Evolutionary conservation across 2,329 filamentous ascomycete species (phyloP), one percentile per base, ranked within the genome.

Genomic region (Lasiodiplodia hormozganensis): DNA sequence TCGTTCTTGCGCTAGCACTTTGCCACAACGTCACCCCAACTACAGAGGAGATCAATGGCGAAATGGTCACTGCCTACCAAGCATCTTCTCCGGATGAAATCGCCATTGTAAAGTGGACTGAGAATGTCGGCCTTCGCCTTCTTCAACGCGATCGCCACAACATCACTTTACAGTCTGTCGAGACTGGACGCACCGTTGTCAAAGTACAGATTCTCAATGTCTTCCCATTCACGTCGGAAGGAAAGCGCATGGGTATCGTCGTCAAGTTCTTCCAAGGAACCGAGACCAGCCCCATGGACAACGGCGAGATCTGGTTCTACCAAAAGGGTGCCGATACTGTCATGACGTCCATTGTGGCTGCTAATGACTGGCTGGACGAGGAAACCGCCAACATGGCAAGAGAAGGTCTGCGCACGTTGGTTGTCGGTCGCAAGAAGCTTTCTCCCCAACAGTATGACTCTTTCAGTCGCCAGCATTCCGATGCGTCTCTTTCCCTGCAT

Each of bases 301-400:
- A 85, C 1, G 89, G 92, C 16, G 95, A 98, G 76, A 95, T 98
- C 36, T 97, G 95, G 92, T 99, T 99, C 82, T 98, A 95, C 76
- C 94, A 99, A 76, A 99, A 99, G 80, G 96, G 96, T 70, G 96
- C 96, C 2, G 96, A 99, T 78, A 98, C 96, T 0, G 95, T 99
- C 71, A 99, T 99, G 96, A 88, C 90, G n/a, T 87, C 90, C 3
- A 98, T 99, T 72, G 96, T 99, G 43, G 93, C 92, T 8, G 89
- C 94, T 21, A 99, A 98, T 76, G 96, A 99, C 82, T 99, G 96
- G 96, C 88, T 99, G 0, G 96, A 99, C 73, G 96, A 99, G 79
- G 96, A 99, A 79, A 98, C 96, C 0, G 93, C 93, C n/a, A 99
- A 99, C 78, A 99, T 99, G 96, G 96, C 96, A 6, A 90, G 96